Conservation (phyloP, 345 rosid genomes). For the Hibiscus tridactylites region DNA sequence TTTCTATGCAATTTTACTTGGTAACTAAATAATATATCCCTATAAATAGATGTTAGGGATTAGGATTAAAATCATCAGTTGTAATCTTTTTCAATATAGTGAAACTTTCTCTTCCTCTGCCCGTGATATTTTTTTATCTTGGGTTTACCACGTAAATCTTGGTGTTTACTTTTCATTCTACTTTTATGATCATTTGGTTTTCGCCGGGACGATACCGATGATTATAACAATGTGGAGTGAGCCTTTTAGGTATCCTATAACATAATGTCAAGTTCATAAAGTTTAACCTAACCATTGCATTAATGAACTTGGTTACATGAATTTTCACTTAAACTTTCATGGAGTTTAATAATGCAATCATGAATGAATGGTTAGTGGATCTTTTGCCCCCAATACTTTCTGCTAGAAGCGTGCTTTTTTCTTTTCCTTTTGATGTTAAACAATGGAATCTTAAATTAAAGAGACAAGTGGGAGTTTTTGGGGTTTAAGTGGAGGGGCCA, state of each 20-base stretch:
- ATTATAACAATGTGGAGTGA: neutral
- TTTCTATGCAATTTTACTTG: too few relatives aligned
- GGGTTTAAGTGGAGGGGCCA: constrained; percentile 8
- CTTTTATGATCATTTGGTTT: too few relatives aligned
- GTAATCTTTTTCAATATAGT: too few relatives aligned
- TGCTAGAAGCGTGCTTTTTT: constrained; percentile 6
- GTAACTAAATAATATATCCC: too few relatives aligned
- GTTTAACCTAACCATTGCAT: neutral
- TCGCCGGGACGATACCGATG: too few relatives aligned
- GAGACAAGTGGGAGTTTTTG: neutral
- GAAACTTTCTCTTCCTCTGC: too few relatives aligned
- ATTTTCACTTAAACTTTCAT: neutral
- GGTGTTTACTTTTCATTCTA: too few relatives aligned
- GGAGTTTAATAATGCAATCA: constrained; percentile 15
- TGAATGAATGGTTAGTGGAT: constrained; percentile 17
- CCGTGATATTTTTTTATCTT: too few relatives aligned
- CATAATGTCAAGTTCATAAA: constrained; percentile 4
- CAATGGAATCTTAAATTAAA: constrained; percentile 11
- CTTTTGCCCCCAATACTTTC: neutral
- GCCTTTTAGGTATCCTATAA: constrained; percentile 2
- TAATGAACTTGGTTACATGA: constrained; percentile 3
- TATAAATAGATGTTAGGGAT: too few relatives aligned
- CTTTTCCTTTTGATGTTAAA: neutral
- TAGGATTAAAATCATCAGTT: too few relatives aligned
- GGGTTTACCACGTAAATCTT: too few relatives aligned